Base-by-base conservation (phyloP, 441 rosid genomes). In the Pelargonium australe region DNA sequence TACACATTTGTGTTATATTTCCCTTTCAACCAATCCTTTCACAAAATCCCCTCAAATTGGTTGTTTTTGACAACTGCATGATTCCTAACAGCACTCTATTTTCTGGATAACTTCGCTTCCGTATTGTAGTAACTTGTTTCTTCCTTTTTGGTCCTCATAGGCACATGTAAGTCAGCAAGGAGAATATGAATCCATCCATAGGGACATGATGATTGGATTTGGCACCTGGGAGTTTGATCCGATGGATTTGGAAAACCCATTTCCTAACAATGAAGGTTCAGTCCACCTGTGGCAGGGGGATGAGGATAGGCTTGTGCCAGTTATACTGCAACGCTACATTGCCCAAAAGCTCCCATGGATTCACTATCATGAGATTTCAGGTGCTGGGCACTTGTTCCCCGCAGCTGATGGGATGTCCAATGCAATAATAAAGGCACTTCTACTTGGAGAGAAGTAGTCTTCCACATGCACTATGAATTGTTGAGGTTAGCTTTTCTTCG, bases 241-340 rank as follows among this genome's bases (percentile, higher is more conserved):
- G 1, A 76, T 85, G 80, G 88, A 83, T 19, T 71, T 92, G 16
- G 80, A 83, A 73, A 85, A 84, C 71, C 85, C 87, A 37, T 89
- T 89, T 63, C 85, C 87, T 0, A 79, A 80, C 17, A 75, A 75
- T 0, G 88, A 85, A 28, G 90, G 87, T 58, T 80, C 80, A 0
- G 91, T 89, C 64, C 97, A 93, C 64, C 62, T 89, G 60, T 89
- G 96, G 97, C 95, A 89, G 6, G 98, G 96, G 6, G 88, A 84
- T 45, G 86, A 87, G 55, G 96, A 93, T 73, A 19, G 4, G 23
- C 2, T 87, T 0, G 86, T 86, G 13, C 95, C 98, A 2, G 86
- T 81, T 55, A 75, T 61, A 13, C 65, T 90, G 66, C 89, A 93
- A 68, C 88, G 96, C 47, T 87, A 84, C 76, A 79, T 89, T 3